Base-by-base conservation (phyloP, 2,329 filamentous ascomycete genomes). In the Botrytis porri region DNA sequence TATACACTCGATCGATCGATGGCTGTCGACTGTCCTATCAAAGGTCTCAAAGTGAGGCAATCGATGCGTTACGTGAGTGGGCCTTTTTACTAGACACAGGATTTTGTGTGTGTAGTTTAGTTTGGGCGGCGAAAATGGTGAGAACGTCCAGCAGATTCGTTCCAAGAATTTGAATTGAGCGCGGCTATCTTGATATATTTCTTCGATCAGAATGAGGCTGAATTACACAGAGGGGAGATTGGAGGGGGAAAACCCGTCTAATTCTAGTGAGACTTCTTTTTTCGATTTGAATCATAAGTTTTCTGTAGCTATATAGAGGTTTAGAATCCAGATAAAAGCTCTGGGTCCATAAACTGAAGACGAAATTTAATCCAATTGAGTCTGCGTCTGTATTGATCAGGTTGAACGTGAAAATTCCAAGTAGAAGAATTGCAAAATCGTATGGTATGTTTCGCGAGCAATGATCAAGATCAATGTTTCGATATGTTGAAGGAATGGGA, bases 221-320 rank as follows among this genome's bases (percentile, higher is more conserved):
- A 22, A 60, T 67, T 66, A 71, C 70, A 71, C 70, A 71, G 48
- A 62, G 48, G 62, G 62, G 48, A 59, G n/a, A 66, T 57, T 65
- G 60, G 35, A 65, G 60, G 61, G 60, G 48, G 37, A 45, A 57
- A 25, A 48, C 22, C 45, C 14, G 66, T 43, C 48, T 60, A 35
- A 60, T 39, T 39, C 48, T 48, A 41, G 61, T 71, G 70, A 60
- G 70, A 66, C 70, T 66, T 37, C n/a, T 57, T 57, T 54, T 71
- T 37, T 66, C 14, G 61, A 48, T 71, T 48, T 39, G 64, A 37
- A 54, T 51, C 61, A 66, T 41, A 57, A 66, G 2, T 59, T 59
- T 71, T 71, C 32, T 22, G 35, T 29, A 66, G 45, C 45, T 66
- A 66, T 29, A 18, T 29, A 37, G 60, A 16, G 35, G 51, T 57